phyloP scores from a whole-genome alignment of 2,329 filamentous ascomycete species.

The Reticulascus tulasneorum region DNA sequence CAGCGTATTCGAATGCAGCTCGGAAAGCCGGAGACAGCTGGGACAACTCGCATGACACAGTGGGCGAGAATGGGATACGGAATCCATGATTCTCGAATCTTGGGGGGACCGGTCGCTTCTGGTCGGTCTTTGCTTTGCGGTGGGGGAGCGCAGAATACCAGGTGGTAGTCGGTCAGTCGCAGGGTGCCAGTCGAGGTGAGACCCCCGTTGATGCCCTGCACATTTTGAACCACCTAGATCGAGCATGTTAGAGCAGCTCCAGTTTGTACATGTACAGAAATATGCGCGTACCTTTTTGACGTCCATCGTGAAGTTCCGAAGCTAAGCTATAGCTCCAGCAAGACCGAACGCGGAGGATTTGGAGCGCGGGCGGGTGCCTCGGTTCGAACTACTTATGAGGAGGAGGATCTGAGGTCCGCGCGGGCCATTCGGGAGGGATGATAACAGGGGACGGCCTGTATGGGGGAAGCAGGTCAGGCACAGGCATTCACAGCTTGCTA shows the following conservation, averaged over 20 bases:
- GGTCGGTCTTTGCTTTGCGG: constrained; percentile 23
- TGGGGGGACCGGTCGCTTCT: constrained; percentile 21
- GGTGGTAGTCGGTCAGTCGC: constrained; percentile 60
- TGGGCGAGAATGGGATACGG: constrained; percentile 88
- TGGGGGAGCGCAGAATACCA: constrained; percentile 46
- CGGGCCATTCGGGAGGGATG: no score
- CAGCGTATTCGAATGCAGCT: constrained; percentile 85
- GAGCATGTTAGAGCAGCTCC: constrained; percentile 14
- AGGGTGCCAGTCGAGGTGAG: constrained; percentile 53
- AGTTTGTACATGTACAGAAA: not conserved
- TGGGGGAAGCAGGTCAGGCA: no score
- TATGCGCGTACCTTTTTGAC: constrained; percentile 33
- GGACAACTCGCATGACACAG: constrained; percentile 73
- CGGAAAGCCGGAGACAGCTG: constrained; percentile 62
- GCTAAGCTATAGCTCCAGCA: constrained; percentile 13
- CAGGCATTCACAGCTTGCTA: no score
- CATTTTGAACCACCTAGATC: constrained; percentile 48
- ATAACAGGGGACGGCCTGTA: no score
- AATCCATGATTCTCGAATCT: constrained; percentile 74
- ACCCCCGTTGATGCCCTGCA: constrained; percentile 57
- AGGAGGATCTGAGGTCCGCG: no score
- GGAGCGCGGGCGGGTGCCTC: constrained; percentile 1
- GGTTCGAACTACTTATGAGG: no score
- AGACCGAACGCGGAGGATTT: constrained; percentile 8
- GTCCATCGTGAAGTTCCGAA: constrained; percentile 28